Evolutionary conservation across 2,329 filamentous ascomycete species (phyloP).

Genomic region (Sclerotinia trifoliorum): DNA sequence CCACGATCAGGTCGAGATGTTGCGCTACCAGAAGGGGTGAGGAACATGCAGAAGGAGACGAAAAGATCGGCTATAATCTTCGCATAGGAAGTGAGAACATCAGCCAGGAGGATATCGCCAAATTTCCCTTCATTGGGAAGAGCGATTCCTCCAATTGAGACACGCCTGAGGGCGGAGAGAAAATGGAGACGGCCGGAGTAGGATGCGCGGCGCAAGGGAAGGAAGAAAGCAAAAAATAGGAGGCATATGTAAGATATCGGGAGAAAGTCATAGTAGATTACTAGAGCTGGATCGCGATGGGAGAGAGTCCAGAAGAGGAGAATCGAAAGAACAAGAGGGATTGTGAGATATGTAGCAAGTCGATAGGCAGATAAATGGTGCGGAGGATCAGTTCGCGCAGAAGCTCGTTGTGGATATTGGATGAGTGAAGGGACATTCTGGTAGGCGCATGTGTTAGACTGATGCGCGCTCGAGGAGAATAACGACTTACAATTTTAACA

Average conservation of each 20-base stretch:
- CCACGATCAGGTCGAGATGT: slow-evolving; percentile 77
- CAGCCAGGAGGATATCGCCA: slow-evolving; percentile 87
- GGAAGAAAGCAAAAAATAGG: slow-evolving; percentile 67
- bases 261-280: slow-evolving; percentile 78
- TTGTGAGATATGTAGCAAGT: slow-evolving; percentile 73
- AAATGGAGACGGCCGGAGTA: slow-evolving; percentile 72
- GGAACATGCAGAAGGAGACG: slow-evolving; percentile 88
- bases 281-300: slow-evolving; percentile 64
- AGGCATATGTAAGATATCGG: slow-evolving; percentile 80
- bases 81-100: slow-evolving; percentile 91
- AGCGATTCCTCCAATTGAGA: slow-evolving; percentile 82
- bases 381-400: slow-evolving; percentile 61
- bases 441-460: slow-evolving; percentile 28
- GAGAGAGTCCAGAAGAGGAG: slow-evolving; percentile 82
- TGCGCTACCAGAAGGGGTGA: slow-evolving; percentile 66
- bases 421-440: slow-evolving; percentile 81
- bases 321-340: slow-evolving; percentile 69
- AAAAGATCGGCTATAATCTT: slow-evolving; percentile 90
- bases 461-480: slow-evolving; percentile 17
- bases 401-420: slow-evolving; percentile 75
- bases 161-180: slow-evolving; percentile 70
- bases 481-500: slow-evolving; percentile 64
- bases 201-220: slow-evolving; percentile 69
- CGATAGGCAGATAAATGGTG: slow-evolving; percentile 85
- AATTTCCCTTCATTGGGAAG: slow-evolving; percentile 88